Conservation (phyloP, 805 yeast genomes). For the Clavispora carvajalis region DNA sequence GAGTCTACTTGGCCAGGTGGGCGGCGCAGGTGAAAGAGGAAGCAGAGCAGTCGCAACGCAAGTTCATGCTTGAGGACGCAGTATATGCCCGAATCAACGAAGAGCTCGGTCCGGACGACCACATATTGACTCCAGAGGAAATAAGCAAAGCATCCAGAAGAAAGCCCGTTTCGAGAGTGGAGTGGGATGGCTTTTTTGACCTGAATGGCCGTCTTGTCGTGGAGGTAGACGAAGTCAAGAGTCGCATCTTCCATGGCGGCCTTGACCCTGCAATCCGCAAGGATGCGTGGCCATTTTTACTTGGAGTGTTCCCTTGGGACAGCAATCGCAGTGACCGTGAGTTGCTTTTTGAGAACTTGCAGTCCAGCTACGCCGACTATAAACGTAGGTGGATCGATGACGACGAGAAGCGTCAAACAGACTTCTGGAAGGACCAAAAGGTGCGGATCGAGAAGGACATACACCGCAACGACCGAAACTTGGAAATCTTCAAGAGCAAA, state of each 20-base stretch:
- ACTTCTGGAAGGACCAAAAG: conserved; percentile 85
- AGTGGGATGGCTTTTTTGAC: conserved; percentile 87
- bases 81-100: conserved; percentile 50
- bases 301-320: conserved; percentile 88
- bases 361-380: conserved; percentile 56
- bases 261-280: conserved; percentile 51
- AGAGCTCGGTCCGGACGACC: conserved; percentile 48
- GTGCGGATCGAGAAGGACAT: conserved; percentile 90
- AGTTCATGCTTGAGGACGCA: conserved; percentile 52
- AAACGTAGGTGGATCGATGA: conserved; percentile 66
- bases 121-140: conserved; percentile 54
- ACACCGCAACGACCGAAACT: conserved; percentile 79
- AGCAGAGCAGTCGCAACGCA: conserved; percentile 58
- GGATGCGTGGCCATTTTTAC: conserved; percentile 81
- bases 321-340: conserved; percentile 65
- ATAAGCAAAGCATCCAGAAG: conserved; percentile 58
- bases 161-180: conserved; percentile 59
- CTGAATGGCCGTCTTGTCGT: conserved; percentile 64
- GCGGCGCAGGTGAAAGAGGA: conserved; percentile 91
- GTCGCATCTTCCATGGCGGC: conserved; percentile 88
- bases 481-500: conserved; percentile 53
- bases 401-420: conserved; percentile 44
- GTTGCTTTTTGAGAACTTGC: conserved; percentile 50
- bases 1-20: conserved; percentile 93
- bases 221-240: conserved; percentile 75